Base-by-base conservation (phyloP, 768 basidiomycete genomes). In the Panaeolus papilionaceus region DNA sequence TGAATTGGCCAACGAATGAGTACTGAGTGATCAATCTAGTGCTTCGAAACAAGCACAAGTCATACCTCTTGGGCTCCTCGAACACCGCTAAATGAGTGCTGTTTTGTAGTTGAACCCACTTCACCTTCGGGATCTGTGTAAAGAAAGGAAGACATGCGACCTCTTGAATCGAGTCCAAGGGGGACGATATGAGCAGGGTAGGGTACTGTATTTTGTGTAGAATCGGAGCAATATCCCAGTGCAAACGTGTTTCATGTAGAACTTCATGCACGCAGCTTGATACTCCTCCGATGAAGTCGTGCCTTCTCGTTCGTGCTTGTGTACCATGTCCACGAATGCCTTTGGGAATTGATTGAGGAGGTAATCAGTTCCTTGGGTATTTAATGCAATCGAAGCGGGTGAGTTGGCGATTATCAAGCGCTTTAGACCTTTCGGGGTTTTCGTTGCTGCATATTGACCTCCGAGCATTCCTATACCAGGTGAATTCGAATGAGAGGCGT, bases 381-480 rank as follows among this genome's bases (percentile, higher is more conserved):
- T 77, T 11, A 81, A 64, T 0, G 69, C 51, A 64, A 75, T 71
- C 3, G 78, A 80, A 10, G 77, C 74, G 0, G 79, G 75, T 0
- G 75, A 75, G 45, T 77, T 81, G 7, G 77, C 72, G 16, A 82
- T 70, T 28, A 81, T 72, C 1, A 82, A 70, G 12, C 73, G 71
- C 26, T 69, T 70, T 4, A 77, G 63, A 11, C 76, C 76, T 12
- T 61, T 40, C 0, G 75, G 75, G 9, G 66, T 40, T 44, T 67
- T 68, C 6, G 75, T 61, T 44, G 71, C 68, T 28, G 74, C 72
- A 42, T 77, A 79, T 8, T 75, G 70, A 1, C 80, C 76, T 20
- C 74, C 84, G 4, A 89, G 79, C 84, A 87, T 88, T 23, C 85
- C 85, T 70, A 12, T n/a, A 33, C 5, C 4, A 8, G 3, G 10